phyloP scores from a whole-genome alignment of 371 early-diverging fungal species.

The Mucor sp. region DNA sequence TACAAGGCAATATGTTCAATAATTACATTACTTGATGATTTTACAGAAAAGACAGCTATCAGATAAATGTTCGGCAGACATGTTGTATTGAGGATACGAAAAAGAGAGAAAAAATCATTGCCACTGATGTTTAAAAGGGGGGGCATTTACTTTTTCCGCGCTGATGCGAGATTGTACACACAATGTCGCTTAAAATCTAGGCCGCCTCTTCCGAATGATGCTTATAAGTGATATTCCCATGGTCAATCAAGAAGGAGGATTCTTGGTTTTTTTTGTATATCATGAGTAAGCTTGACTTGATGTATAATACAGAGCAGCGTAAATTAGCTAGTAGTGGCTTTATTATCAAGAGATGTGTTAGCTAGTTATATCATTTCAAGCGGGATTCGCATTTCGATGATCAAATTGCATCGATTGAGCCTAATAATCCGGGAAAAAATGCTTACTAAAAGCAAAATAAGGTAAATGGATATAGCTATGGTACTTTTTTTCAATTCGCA shows the following conservation, averaged over 20 bases:
- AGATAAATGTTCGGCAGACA: constrained; percentile 33
- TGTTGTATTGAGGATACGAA: neutral
- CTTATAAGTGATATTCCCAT: constrained; percentile 1
- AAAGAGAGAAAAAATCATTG: neutral
- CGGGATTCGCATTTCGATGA: too few species aligned
- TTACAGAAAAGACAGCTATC: constrained; percentile 89
- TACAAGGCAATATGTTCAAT: neutral
- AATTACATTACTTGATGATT: constrained; percentile 63
- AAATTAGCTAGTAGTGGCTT: neutral
- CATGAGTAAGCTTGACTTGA: neutral
- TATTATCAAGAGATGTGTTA: neutral
- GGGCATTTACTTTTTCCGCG: neutral
- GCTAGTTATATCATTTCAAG: too few species aligned
- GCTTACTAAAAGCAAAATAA: too few species aligned
- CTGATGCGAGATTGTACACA: neutral
- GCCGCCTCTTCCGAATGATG: constrained; percentile 1
- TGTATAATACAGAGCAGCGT: too few species aligned
- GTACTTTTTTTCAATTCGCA: too few species aligned
- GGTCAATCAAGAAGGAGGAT: neutral
- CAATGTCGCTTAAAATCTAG: constrained; percentile 3
- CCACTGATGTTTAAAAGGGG: neutral
- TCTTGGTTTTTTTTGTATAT: neutral
- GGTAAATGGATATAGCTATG: too few species aligned
- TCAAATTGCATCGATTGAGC: too few species aligned
- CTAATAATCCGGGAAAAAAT: too few species aligned